Evolutionary conservation across 352 stramenopile species (phyloP), one percentile per base, ranked within the genome.

Genomic region (Blastocystis sp.): DNA sequence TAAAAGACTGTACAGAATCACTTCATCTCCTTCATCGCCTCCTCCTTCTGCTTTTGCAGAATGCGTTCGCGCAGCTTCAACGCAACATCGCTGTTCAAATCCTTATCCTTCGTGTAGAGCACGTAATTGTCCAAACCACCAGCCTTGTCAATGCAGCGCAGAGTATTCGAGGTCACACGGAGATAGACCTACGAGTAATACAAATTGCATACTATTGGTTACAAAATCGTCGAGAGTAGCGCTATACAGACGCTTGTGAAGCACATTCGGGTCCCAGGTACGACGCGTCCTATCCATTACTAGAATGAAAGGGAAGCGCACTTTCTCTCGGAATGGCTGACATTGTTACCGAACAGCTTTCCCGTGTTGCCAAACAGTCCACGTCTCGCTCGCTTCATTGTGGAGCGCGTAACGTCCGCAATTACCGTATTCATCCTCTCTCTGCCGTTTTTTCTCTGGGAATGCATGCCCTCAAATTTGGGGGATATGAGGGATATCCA

Each of bases 81-180:
- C 40, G 74, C 86, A 17, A 88, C 38, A 28, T 89, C 62, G 3
- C 74, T 89, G 38, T 88, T 64, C 45, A 89, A 64, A 40, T 89
- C 88, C 17, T 89, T 86, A 0, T 90, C 56, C 17, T 89, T 89
- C 34, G 80, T 91, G 71, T 90, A 79, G 17, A 91, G 62, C 21
- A 91, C 71, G 64, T 91, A 91, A 38, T 91, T 77, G 62, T 91
- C 89, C 14, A 91, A 76, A 45, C 89, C 89, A 48, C 89, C 89
- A 2, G 62, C 77, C 86, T 91, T 91, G 11, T 90, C 64, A 56
- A 91, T 91, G 56, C 79, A 90, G n/a, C 76, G 89, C 23, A 91
- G 23, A 2, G 89, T 88, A 64, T 89, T 67, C 28, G 87, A 76
- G 1, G 89, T 89, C 3, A 90, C 86, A 38, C 76, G 40, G 1